Evolutionary conservation across 1,139 yeast species (phyloP).

Genomic region (Suhomyces wounanorum): DNA sequence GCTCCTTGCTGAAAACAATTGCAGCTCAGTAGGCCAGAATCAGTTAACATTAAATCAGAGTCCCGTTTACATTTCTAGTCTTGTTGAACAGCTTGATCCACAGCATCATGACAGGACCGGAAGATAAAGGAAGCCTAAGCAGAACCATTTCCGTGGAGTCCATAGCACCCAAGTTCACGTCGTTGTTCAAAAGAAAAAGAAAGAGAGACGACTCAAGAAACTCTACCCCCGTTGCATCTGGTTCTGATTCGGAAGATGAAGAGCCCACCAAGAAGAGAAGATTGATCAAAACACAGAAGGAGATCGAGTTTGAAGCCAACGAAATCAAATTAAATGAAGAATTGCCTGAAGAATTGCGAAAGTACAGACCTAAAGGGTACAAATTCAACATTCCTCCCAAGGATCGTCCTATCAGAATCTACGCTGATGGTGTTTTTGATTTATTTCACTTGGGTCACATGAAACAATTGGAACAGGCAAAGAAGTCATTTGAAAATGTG

Average conservation of each 20-base stretch:
- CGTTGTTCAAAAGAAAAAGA: constrained; percentile 42
- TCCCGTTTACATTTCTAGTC: not conserved
- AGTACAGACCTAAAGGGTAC: constrained; percentile 71
- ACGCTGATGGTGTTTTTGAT: constrained; percentile 98
- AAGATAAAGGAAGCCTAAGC: constrained; percentile 7
- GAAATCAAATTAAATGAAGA: constrained; percentile 60
- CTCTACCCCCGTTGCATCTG: constrained; percentile 17
- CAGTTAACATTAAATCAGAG: not conserved
- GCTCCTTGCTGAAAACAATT: not conserved
- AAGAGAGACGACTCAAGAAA: constrained; percentile 20
- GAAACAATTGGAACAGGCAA: constrained; percentile 93
- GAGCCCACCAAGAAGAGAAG: constrained; percentile 15
- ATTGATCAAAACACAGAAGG: constrained; percentile 27
- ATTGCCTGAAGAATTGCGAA: constrained; percentile 64
- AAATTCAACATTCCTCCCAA: constrained; percentile 78
- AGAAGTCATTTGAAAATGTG: constrained; percentile 85
- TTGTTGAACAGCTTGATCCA: not conserved
- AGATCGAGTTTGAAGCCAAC: constrained; percentile 44
- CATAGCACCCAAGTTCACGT: constrained; percentile 40
- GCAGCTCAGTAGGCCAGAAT: not conserved
- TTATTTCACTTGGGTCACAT: constrained; percentile 95
- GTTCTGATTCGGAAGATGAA: constrained; percentile 19
- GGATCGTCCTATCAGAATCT: constrained; percentile 84
- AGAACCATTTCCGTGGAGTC: constrained; percentile 47
- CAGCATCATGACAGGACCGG: constrained; percentile 7